Conservation (phyloP, 2,329 filamentous ascomycete species). For the Dactylellina haptotyla region DNA sequence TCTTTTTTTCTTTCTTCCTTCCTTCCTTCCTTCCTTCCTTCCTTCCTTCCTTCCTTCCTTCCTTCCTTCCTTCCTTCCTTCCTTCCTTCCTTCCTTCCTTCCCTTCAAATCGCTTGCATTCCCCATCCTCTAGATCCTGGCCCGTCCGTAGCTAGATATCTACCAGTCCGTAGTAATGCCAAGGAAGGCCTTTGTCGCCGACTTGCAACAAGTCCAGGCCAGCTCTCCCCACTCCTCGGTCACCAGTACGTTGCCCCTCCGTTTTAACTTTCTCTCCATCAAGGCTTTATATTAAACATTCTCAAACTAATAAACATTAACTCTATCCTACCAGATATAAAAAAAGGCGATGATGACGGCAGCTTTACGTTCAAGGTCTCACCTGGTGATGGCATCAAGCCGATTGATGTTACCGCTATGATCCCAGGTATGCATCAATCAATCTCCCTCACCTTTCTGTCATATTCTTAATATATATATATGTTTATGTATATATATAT, state of each 20-base stretch:
- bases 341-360: constrained; percentile 75
- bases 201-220: constrained; percentile 55
- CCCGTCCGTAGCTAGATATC: not conserved
- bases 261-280: not conserved
- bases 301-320: too few species aligned
- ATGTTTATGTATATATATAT: too few species aligned
- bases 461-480: too few species aligned
- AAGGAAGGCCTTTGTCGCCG: constrained; percentile 56
- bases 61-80: not conserved
- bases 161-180: constrained; percentile 52
- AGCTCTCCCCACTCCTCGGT: constrained; percentile 42
- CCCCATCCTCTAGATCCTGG: not conserved
- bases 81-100: not conserved
- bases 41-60: too few species aligned
- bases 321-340: constrained; percentile 63
- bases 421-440: constrained; percentile 63
- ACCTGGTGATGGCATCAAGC: constrained; percentile 58
- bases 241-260: constrained; percentile 20
- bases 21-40: too few species aligned
- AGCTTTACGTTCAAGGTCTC: constrained; percentile 73
- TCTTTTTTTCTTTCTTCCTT: too few species aligned
- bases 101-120: not conserved
- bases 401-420: constrained; percentile 61
- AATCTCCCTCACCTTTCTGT: too few species aligned
- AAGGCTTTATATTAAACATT: too few species aligned